These are phyloP conservation scores for Epithemia pelagica DNA, from an alignment of 108 stramenopile genomes.

Conservation along the genomic window DNA sequence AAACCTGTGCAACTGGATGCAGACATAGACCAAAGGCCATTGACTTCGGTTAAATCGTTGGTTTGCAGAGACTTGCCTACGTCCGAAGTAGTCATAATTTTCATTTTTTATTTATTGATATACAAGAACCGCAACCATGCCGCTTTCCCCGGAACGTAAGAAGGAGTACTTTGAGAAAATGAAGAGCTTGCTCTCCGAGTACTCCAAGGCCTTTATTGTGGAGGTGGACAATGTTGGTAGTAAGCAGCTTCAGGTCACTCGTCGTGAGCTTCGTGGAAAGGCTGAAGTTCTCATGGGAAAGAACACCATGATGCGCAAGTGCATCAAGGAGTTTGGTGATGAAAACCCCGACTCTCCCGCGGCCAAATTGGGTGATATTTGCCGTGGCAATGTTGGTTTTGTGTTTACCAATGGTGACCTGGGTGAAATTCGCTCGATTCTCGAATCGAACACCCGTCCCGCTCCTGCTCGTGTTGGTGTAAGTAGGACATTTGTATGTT, in stretches of 20 bases:
- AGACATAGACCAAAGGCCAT: no score
- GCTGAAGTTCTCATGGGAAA: conserved; percentile 98
- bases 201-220: conserved; percentile 90
- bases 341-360: conserved; percentile 90
- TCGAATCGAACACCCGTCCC: conserved; percentile 88
- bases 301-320: conserved; percentile 99
- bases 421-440: conserved; percentile 71
- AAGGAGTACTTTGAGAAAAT: conserved; percentile 75
- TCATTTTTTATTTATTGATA: conserved; percentile 8
- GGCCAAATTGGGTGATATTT: conserved; percentile 55
- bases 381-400: conserved; percentile 98
- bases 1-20: no score
- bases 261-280: conserved; percentile 80
- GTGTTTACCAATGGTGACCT: conserved; percentile 99
- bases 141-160: conserved; percentile 84
- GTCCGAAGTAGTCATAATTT: conserved; percentile 28
- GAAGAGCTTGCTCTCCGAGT: conserved; percentile 63
- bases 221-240: conserved; percentile 98
- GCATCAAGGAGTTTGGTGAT: conserved; percentile 84
- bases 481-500: background rate
- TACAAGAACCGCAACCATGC: conserved; percentile 46
- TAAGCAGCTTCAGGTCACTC: conserved; percentile 93
- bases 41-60: conserved; percentile 56
- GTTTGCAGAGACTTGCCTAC: conserved; percentile 17
- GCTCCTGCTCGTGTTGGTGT: conserved; percentile 95